phyloP scores from a whole-genome alignment of 2,329 filamentous ascomycete species.

The Epichloe brachyelytri region DNA sequence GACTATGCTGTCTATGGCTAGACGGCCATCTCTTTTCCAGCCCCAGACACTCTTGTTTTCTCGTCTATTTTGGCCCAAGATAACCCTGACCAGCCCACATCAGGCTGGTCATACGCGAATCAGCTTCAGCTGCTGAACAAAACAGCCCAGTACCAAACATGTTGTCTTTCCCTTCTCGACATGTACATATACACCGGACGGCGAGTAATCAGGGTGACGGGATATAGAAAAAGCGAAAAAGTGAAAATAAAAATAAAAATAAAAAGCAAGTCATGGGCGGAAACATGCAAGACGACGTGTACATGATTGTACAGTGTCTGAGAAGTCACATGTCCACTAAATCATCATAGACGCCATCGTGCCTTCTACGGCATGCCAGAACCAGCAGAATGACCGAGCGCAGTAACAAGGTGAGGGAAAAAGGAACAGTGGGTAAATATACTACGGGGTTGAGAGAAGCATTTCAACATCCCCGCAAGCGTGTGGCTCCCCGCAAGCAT shows the following conservation, averaged over 20 bases:
- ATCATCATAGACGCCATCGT: slow-evolving; percentile 3
- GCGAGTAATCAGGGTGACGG: not conserved
- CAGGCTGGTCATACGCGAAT: not conserved
- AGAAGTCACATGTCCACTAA: not conserved
- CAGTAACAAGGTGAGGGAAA: not conserved
- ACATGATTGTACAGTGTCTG: not conserved
- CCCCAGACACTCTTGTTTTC: not conserved
- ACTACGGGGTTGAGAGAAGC: too few relatives aligned
- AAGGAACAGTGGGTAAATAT: not conserved
- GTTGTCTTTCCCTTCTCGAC: not conserved
- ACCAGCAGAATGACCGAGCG: not conserved
- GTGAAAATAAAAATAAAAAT: not conserved
- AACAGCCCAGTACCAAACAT: not conserved
- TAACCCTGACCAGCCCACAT: not conserved
- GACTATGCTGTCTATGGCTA: not conserved
- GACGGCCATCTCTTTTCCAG: not conserved
- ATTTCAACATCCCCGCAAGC: not conserved
- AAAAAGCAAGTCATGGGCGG: not conserved
- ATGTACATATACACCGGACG: not conserved
- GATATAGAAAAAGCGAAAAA: not conserved
- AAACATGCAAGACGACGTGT: not conserved
- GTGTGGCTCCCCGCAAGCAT: not conserved
- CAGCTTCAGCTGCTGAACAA: not conserved
- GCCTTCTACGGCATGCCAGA: not conserved
- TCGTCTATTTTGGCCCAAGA: slow-evolving; percentile 1